Base-by-base conservation (phyloP, 768 basidiomycete species). In the Tricholoma matsutake region DNA sequence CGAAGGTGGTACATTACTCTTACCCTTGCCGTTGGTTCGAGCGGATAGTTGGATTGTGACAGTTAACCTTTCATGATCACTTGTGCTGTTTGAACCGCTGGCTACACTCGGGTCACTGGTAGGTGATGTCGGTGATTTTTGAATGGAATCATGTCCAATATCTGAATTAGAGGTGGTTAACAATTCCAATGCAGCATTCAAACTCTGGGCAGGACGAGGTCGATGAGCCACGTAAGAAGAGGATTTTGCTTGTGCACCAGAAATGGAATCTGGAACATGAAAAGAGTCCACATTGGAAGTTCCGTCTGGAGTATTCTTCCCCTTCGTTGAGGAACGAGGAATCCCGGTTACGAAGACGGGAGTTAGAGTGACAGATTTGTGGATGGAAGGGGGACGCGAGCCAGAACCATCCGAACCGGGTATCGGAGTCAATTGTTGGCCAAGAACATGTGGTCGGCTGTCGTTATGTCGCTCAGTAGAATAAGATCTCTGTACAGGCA, bases 101-200 rank as follows among this genome's bases (percentile, higher is more conserved):
- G 60, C 64, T 28, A 63, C 64, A 35, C 68, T 69, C 8, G 69
- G 66, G 32, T 66, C 43, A 55, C 72, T 66, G 51, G 65, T 63
- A 39, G 68, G 60, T 28, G 69, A 69, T 52, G 64, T 65, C 35
- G 68, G 62, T 31, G 69, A 68, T 56, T 65, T 73, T 34, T 59
- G 67, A 41, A 62, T 62, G 8, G 75, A 71, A 47, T 61, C 64
- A 57, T 76, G 74, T 3, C 72, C 74, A 62, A 69, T 77, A 39
- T 82, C 79, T 18, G 81, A 81, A 35, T 73, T 75, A 1, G 81
- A 74, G 28, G 69, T 75, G 3, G 78, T 76, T 45, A 92, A 73
- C 73, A 86, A 82, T 72, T 92, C 87, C 34, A 88, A 75, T 14
- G 88, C 89, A 59, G 89, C 89, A 64, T 81, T 83, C 51, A 92